These are phyloP conservation scores for Cyberlindnera bimundalis DNA, from an alignment of 805 yeast genomes.

Conservation along the genomic window DNA sequence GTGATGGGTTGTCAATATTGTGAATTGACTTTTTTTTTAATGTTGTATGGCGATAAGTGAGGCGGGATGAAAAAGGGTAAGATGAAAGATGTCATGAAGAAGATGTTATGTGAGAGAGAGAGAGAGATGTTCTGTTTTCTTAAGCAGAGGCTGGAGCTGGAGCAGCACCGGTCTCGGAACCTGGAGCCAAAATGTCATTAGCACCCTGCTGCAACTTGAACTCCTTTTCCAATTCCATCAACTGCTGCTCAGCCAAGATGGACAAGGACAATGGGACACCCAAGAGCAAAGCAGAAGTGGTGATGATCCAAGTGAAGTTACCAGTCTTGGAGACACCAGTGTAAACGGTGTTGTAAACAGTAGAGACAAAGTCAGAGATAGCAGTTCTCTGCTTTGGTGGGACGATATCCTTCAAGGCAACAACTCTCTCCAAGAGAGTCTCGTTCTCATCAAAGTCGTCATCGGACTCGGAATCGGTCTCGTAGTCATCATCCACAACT, in stretches of 20 bases:
- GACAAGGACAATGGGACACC: constrained; percentile 93
- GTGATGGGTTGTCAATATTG: too few relatives aligned
- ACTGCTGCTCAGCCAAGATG: constrained; percentile 88
- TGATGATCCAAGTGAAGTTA: constrained; percentile 74
- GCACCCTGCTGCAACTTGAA: constrained; percentile 78
- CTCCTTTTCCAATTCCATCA: constrained; percentile 91
- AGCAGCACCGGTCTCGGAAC: constrained; percentile 42
- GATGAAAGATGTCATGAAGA: not conserved
- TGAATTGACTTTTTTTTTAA: not conserved
- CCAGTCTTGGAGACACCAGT: constrained; percentile 61
- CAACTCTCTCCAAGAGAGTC: constrained; percentile 79
- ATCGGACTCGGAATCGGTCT: constrained; percentile 51
- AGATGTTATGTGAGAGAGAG: too few relatives aligned
- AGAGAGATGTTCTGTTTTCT: too few relatives aligned
- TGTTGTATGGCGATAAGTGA: too few relatives aligned
- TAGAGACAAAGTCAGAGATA: constrained; percentile 32
- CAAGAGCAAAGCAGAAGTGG: constrained; percentile 78
- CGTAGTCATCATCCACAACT: constrained; percentile 39
- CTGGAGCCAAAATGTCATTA: constrained; percentile 69
- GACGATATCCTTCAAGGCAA: constrained; percentile 86
- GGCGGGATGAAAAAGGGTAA: too few relatives aligned
- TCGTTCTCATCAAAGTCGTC: constrained; percentile 75
- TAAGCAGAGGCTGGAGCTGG: constrained; percentile 30
- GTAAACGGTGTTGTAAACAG: constrained; percentile 39
- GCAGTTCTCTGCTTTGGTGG: constrained; percentile 79